Percentiles rank a stretch among this genome's conserved stretches.
phyloP scores from a whole-genome alignment of 371 early-diverging fungal genomes.

The Rhizopus arrhizus region DNA sequence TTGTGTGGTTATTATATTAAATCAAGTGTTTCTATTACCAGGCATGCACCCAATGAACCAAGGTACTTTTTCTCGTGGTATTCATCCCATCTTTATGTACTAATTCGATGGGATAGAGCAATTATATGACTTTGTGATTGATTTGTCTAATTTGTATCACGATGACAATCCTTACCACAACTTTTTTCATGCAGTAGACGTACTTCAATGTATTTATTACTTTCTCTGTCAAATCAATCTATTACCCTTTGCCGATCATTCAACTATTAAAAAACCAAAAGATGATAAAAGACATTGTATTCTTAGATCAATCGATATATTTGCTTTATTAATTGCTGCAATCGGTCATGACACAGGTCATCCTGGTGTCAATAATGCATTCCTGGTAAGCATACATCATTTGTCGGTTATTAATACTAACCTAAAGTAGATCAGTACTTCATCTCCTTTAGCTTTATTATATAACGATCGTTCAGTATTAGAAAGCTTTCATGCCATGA shows the following conservation, averaged over 20 bases:
- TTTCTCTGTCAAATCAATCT: conserved; percentile 67
- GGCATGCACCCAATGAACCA: conserved; percentile 26
- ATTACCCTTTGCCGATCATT: conserved; percentile 24
- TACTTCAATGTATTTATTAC: conserved; percentile 78
- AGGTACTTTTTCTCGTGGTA: conserved; percentile 24
- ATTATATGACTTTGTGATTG: conserved; percentile 63
- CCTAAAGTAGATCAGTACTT: conserved; percentile 56
- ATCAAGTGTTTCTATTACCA: conserved; percentile 60
- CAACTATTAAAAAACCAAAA: neutral
- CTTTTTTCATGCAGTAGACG: conserved; percentile 85
- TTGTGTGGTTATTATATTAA: conserved; percentile 66
- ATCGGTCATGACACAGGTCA: conserved; percentile 86
- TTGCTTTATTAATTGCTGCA: conserved; percentile 75
- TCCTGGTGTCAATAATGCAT: conserved; percentile 83
- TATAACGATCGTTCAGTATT: conserved; percentile 92
- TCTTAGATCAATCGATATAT: conserved; percentile 66
- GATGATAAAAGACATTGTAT: conserved; percentile 34
- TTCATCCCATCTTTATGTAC: conserved; percentile 36
- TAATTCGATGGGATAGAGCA: conserved; percentile 61
- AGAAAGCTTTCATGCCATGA: conserved; percentile 90
- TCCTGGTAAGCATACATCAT: conserved; percentile 57
- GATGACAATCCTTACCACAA: conserved; percentile 83
- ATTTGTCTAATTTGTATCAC: conserved; percentile 67
- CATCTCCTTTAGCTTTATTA: conserved; percentile 79
- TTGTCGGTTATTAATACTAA: neutral